Evolutionary conservation across 75 land plant genomes (phyloP).

Genomic region (Selaginella moellendorffii): DNA sequence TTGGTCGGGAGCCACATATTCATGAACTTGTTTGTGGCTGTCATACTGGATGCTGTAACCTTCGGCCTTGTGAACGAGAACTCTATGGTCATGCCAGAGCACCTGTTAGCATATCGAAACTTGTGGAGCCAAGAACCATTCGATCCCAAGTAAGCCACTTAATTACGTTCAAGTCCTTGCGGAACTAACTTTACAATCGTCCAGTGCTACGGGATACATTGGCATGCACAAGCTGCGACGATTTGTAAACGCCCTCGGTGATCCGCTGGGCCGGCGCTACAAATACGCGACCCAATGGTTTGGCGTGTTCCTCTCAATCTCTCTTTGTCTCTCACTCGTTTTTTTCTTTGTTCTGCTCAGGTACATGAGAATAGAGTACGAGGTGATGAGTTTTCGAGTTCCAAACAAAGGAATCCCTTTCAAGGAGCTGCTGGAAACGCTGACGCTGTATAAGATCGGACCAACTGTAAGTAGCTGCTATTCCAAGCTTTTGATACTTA

Average conservation of each 20-base stretch:
- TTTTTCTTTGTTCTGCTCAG: too few species aligned
- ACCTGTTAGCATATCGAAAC: conserved; percentile 13
- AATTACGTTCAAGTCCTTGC: too few species aligned
- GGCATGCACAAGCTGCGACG: conserved; percentile 22
- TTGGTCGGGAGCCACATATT: conserved; percentile 18
- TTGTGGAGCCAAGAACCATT: conserved; percentile 17
- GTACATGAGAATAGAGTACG: conserved; percentile 19
- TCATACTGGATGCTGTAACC: conserved; percentile 24
- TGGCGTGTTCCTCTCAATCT: too few species aligned
- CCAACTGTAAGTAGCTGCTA: conserved; percentile 24
- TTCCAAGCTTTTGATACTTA: too few species aligned
- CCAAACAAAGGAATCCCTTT: conserved; percentile 22
- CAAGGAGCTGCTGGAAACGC: conserved; percentile 19
- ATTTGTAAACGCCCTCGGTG: conserved; percentile 20
- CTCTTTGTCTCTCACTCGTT: too few species aligned
- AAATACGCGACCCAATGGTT: conserved; percentile 22
- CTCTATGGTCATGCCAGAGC: conserved; percentile 20
- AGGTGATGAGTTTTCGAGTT: conserved; percentile 20
- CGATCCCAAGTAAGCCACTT: conserved; percentile 18
- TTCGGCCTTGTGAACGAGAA: conserved; percentile 29
- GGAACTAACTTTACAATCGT: too few species aligned
- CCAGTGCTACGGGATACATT: conserved; percentile 18
- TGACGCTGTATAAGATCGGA: conserved; percentile 24
- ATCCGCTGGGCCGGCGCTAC: conserved; percentile 23
- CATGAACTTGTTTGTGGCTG: conserved; percentile 27